Percentiles rank a stretch among this genome's conserved stretches.
These are phyloP conservation scores for Pseudogymnoascus sp. DNA, from an alignment of 2,329 filamentous ascomycete species.

Conservation along the genomic window DNA sequence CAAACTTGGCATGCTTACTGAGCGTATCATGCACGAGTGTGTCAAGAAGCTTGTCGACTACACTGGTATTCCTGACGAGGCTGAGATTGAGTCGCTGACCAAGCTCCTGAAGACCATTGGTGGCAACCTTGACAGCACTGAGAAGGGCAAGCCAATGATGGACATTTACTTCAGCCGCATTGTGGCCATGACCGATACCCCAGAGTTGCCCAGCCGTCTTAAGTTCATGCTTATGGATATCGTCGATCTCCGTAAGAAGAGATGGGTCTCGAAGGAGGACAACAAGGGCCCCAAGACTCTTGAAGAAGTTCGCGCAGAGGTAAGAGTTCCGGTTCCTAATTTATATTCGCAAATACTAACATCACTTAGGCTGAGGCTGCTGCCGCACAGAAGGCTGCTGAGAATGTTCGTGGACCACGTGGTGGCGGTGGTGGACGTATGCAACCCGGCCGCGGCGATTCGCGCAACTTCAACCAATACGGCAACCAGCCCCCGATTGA, in stretches of 20 bases:
- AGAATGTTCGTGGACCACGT: constrained; percentile 56
- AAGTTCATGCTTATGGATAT: constrained; percentile 97
- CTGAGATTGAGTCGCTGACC: constrained; percentile 90
- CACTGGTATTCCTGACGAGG: constrained; percentile 85
- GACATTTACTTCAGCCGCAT: constrained; percentile 91
- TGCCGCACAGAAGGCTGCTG: constrained; percentile 73
- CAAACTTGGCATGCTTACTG: constrained; percentile 97
- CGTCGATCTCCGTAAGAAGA: constrained; percentile 67
- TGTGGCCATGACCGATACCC: constrained; percentile 68
- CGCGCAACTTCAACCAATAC: constrained; percentile 68
- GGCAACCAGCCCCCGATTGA: constrained; percentile 64
- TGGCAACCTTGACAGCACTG: constrained; percentile 71
- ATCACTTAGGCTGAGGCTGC: constrained; percentile 55
- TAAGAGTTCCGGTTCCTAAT: constrained; percentile 32
- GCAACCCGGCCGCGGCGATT: constrained; percentile 74
- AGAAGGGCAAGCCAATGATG: constrained; percentile 81
- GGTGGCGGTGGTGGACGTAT: constrained; percentile 62
- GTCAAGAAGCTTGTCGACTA: constrained; percentile 96
- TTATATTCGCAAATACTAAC: constrained; percentile 23
- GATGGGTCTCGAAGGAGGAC: constrained; percentile 79
- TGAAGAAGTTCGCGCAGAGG: constrained; percentile 78
- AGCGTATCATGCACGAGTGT: constrained; percentile 99
- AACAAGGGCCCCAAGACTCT: constrained; percentile 98
- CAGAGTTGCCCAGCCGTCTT: constrained; percentile 76
- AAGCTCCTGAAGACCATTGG: constrained; percentile 91